These are phyloP conservation scores for Fusarium fujikuroi DNA, from an alignment of 2,329 filamentous ascomycete species.

Conservation along the genomic window DNA sequence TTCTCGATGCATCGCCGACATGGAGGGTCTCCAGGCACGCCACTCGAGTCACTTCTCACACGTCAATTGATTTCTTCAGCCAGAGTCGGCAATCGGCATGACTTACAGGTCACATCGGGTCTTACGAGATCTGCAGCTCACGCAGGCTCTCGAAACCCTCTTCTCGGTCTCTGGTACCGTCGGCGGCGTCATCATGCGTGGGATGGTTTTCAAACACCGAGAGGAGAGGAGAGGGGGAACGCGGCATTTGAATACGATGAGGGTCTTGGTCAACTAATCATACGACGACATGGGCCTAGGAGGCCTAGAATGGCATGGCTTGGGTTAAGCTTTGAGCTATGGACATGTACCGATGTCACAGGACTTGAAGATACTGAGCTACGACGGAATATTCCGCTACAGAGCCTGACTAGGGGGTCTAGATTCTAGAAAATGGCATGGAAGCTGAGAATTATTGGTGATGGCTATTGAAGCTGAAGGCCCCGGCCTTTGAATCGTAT, in stretches of 20 bases:
- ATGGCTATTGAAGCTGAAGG: not conserved
- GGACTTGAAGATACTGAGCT: not conserved
- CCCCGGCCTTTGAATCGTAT: not conserved
- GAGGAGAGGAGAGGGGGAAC: not conserved
- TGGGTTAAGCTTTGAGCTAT: constrained; percentile 4
- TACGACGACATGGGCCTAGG: not conserved
- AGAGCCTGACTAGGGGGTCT: not conserved
- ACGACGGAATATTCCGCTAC: not conserved
- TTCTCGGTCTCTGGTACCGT: constrained; percentile 25
- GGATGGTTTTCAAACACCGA: constrained; percentile 16
- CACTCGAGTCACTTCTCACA: constrained; percentile 46
- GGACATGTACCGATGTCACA: not conserved
- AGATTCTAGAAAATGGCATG: not conserved
- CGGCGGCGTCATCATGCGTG: constrained; percentile 2
- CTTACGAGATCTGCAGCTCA: constrained; percentile 33
- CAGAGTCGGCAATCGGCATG: not conserved
- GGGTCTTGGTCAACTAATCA: not conserved
- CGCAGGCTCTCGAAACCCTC: constrained; percentile 34
- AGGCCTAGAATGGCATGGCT: not conserved
- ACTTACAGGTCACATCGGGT: constrained; percentile 36
- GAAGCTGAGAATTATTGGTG: not conserved
- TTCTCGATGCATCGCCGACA: constrained; percentile 54
- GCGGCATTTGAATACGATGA: constrained; percentile 18
- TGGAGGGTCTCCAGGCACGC: constrained; percentile 50
- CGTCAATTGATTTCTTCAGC: not conserved